Percentiles rank a stretch among this genome's conserved stretches.
phyloP scores from a whole-genome alignment of 2,329 filamentous ascomycete species.

The Lecanicillium sp. region DNA sequence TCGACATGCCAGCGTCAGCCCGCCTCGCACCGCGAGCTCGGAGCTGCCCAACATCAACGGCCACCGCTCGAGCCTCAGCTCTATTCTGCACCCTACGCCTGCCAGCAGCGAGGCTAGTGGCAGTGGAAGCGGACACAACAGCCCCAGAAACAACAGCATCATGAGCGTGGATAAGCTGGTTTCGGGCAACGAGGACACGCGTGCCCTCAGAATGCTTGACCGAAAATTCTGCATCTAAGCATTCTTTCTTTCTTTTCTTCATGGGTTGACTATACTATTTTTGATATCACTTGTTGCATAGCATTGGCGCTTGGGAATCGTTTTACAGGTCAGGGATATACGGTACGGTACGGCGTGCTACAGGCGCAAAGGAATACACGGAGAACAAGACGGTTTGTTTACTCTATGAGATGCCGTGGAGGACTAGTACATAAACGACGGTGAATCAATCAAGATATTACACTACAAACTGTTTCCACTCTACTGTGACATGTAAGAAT shows the following conservation, averaged over 20 bases:
- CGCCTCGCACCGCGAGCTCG: constrained; percentile 37
- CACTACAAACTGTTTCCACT: too few species aligned
- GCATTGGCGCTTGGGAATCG: constrained; percentile 1
- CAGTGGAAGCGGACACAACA: constrained; percentile 38
- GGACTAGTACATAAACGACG: too few species aligned
- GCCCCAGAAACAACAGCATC: constrained; percentile 24
- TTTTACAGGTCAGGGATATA: too few species aligned
- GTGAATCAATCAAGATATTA: too few species aligned
- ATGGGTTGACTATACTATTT: too few species aligned
- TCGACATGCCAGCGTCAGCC: constrained; percentile 43
- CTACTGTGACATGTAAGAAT: too few species aligned
- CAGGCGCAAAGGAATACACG: background rate
- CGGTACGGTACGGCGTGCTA: background rate
- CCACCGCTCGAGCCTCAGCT: constrained; percentile 39
- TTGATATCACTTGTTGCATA: constrained; percentile 7
- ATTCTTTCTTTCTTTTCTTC: background rate
- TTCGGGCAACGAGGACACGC: constrained; percentile 50
- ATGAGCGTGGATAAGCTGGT: constrained; percentile 14
- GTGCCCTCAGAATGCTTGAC: constrained; percentile 61
- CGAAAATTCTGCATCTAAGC: constrained; percentile 42
- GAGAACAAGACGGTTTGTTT: too few species aligned
- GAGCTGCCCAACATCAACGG: constrained; percentile 22
- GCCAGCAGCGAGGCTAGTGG: constrained; percentile 40
- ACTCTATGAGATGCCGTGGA: too few species aligned
- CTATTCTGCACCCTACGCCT: constrained; percentile 45